Percentiles rank a stretch among this genome's conserved stretches.
phyloP scores from a whole-genome alignment of 2,329 filamentous ascomycete genomes.

The Claviceps spartinae region DNA sequence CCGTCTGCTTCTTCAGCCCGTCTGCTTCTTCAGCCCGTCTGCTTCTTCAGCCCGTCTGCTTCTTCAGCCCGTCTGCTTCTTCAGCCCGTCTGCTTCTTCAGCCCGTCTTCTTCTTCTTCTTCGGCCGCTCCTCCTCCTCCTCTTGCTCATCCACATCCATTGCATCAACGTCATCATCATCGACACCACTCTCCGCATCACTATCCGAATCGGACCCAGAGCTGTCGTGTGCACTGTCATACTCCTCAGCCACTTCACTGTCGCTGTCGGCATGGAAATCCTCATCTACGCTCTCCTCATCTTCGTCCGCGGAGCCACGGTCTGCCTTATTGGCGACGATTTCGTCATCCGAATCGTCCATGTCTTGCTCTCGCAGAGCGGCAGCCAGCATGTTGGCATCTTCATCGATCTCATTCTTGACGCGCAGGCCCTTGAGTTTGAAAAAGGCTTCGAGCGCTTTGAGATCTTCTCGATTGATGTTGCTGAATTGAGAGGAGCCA shows the following conservation, averaged over 20 bases:
- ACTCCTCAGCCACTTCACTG: conserved; percentile 93
- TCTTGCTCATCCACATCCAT: conserved; percentile 26
- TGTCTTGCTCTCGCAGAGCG: conserved; percentile 69
- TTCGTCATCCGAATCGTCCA: conserved; percentile 74
- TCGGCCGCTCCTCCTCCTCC: conserved; percentile 36
- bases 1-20: too few relatives aligned
- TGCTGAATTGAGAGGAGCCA: conserved; percentile 90
- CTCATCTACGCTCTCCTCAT: conserved; percentile 89
- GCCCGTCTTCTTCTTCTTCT: conserved; percentile 35
- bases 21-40: too few relatives aligned
- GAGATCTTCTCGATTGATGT: conserved; percentile 97
- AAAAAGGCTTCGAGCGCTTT: conserved; percentile 95
- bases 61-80: too few relatives aligned
- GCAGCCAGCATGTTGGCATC: conserved; percentile 71
- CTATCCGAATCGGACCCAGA: conserved; percentile 56
- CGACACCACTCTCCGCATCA: conserved; percentile 36
- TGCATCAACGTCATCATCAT: conserved; percentile 30
- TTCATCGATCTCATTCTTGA: conserved; percentile 98
- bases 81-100: neutral
- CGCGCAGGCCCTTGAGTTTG: conserved; percentile 84
- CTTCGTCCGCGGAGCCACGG: conserved; percentile 86
- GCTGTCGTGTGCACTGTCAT: conserved; percentile 81
- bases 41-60: too few relatives aligned
- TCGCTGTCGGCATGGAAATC: conserved; percentile 90
- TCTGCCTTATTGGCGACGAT: conserved; percentile 57